A percentile compares a stretch with the other conserved stretches of the same genome.
These are phyloP conservation scores for Trypanosoma boissoni DNA, from an alignment of 208 protist species.

Conservation along the genomic window DNA sequence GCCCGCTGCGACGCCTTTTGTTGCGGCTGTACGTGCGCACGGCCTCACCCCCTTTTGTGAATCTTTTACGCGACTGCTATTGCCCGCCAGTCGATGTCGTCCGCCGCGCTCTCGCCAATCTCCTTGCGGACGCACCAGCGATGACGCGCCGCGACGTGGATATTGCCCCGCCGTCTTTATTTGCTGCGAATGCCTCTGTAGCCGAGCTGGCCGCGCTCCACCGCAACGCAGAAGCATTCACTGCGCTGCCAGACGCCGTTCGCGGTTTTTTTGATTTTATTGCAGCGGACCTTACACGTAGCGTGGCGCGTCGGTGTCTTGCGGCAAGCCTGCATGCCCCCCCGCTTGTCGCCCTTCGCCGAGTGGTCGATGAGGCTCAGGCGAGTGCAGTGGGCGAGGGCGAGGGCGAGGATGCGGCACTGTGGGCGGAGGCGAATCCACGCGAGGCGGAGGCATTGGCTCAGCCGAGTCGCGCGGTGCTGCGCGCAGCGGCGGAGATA, in stretches of 20 bases:
- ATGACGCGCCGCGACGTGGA: background rate
- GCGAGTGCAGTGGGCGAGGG: too few relatives aligned
- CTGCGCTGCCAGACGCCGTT: slow-evolving; percentile 6
- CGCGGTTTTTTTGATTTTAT: slow-evolving; percentile 17
- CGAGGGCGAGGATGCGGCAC: too few relatives aligned
- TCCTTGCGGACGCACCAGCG: slow-evolving; percentile 21
- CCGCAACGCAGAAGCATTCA: slow-evolving; percentile 14
- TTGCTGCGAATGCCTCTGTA: slow-evolving; percentile 9
- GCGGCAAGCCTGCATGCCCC: slow-evolving; percentile 14
- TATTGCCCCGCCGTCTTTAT: slow-evolving; percentile 6
- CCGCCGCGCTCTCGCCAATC: slow-evolving; percentile 34
- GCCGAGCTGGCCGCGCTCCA: slow-evolving; percentile 6
- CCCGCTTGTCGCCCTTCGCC: slow-evolving; percentile 14
- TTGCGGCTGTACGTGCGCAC: slow-evolving; percentile 67
- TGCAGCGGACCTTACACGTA: slow-evolving; percentile 4
- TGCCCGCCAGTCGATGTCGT: slow-evolving; percentile 37
- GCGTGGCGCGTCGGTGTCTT: slow-evolving; percentile 16
- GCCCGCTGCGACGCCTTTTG: slow-evolving; percentile 6
- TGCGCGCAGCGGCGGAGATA: slow-evolving; percentile 11
- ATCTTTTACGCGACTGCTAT: slow-evolving; percentile 25
- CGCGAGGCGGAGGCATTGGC: too few relatives aligned
- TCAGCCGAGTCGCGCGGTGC: slow-evolving; percentile 9
- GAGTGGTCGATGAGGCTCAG: slow-evolving; percentile 2
- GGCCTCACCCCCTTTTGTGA: slow-evolving; percentile 36
- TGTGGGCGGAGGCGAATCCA: too few relatives aligned